Evolutionary conservation across 371 early-diverging fungal species (phyloP), one percentile per base, ranked within the genome.

Genomic region (Lichtheimia hyalospora): DNA sequence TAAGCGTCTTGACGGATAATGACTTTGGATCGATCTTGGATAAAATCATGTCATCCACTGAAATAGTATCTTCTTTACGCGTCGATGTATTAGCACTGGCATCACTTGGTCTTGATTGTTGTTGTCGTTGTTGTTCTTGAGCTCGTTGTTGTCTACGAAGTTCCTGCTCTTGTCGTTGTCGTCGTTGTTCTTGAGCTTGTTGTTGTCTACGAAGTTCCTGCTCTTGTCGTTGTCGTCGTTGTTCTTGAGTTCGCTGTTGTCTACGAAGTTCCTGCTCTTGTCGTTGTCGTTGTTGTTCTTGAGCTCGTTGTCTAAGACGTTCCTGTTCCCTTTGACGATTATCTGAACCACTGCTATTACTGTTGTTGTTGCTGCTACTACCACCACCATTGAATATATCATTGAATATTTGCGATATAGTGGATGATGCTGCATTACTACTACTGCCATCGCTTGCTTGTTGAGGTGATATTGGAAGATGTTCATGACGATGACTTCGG

Each of bases 1-100:
- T 83, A 13, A 85, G 71, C 7, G 77, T 82, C 6, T 74, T 69
- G 3, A 79, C 74, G 12, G 83, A 74, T n/a, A 87, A 62, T 14
- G 76, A 67, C 3, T 69, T 40, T 0, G 79, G 72, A 55, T 84
- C 77, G 15, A 79, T 70, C 13, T 75, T 71, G 40, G 67, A 54
- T 34, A 64, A 58, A 21, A 73, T 46, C 21, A 75, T 46, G 69
- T 73, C 60, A 70, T 73, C 61, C 52, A 71, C 34, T 44, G 70
- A 61, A 62, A 71, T 23, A 42, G 63, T n/a, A 62, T 69, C 40
- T 51, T 54, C 52, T 40, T 52, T 52, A 34, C 44, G 57, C 18
- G 43, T 41, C 1, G 58, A 46, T 25, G 25, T 5, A 25, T 2
- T 25, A 25, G 25, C 3, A 25, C n/a, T n/a, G n/a, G 25, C 25